Percentiles rank a stretch among this genome's conserved stretches.
Conservation (phyloP, 768 basidiomycete species). For the Nidularia sp. region DNA sequence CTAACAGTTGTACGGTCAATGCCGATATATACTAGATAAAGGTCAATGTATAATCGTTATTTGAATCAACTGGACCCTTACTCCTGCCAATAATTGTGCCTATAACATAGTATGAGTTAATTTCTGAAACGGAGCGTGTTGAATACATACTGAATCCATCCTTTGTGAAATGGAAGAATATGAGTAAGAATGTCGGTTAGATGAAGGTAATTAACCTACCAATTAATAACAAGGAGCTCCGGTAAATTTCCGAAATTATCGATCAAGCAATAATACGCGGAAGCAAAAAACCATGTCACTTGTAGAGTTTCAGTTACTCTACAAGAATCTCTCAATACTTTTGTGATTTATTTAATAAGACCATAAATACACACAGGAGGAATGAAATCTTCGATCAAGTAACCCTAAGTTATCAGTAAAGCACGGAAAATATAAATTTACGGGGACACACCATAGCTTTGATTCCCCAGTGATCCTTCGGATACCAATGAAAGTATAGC, state of each 20-base stretch:
- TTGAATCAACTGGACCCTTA: background rate
- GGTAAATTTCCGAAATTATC: constrained; percentile 11
- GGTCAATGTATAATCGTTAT: background rate
- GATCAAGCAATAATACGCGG: constrained; percentile 12
- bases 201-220: constrained; percentile 4
- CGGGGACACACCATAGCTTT: constrained; percentile 8
- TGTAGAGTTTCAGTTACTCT: constrained; percentile 15
- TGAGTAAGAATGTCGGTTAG: background rate
- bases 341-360: background rate
- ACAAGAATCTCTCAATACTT: background rate
- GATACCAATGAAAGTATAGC: constrained; percentile 18
- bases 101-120: background rate
- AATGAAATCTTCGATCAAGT: background rate
- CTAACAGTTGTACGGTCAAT: constrained; percentile 14
- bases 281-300: constrained; percentile 9
- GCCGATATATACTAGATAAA: constrained; percentile 12
- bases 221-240: constrained; percentile 7
- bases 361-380: constrained; percentile 1
- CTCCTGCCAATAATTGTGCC: background rate
- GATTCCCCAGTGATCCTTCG: constrained; percentile 11
- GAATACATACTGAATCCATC: background rate
- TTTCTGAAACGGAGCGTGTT: background rate
- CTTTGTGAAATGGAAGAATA: background rate
- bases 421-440: background rate
- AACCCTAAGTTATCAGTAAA: background rate